A percentile compares a stretch with the other conserved stretches of the same genome.
Conservation (phyloP, 805 yeast genomes). For the Brettanomyces anomalus region DNA sequence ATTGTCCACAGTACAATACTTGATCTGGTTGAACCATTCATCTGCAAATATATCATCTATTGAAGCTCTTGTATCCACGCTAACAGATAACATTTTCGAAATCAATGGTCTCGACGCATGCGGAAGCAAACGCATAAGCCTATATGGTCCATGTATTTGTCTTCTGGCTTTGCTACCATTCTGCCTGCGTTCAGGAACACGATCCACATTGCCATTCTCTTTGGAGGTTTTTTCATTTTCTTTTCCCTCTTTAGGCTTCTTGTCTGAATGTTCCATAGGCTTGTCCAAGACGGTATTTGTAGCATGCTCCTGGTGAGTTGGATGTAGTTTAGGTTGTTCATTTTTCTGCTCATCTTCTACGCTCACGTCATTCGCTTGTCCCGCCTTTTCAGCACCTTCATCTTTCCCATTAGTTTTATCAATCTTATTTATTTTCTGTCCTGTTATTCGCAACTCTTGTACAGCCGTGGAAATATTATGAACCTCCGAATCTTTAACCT, state of each 20-base stretch:
- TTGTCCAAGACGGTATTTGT: not conserved
- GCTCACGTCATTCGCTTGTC: slow-evolving; percentile 5
- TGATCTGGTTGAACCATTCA: slow-evolving; percentile 61
- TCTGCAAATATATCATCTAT: slow-evolving; percentile 57
- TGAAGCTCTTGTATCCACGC: slow-evolving; percentile 54
- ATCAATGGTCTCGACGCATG: slow-evolving; percentile 76
- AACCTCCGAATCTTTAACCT: not conserved
- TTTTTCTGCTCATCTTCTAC: not conserved
- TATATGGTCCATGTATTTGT: slow-evolving; percentile 74
- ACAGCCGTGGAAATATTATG: too few relatives aligned
- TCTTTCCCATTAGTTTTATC: not conserved
- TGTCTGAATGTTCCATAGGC: not conserved
- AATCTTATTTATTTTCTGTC: not conserved
- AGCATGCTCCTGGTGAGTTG: not conserved
- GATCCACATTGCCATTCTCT: slow-evolving; percentile 4
- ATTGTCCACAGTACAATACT: slow-evolving; percentile 46
- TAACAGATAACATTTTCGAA: slow-evolving; percentile 55
- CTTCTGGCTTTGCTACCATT: slow-evolving; percentile 27
- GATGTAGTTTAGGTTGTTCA: not conserved
- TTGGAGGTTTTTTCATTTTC: not conserved
- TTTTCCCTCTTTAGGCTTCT: not conserved
- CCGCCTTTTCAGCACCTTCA: not conserved
- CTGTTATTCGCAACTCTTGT: too few relatives aligned
- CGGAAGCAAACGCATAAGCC: slow-evolving; percentile 72
- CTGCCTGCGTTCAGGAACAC: slow-evolving; percentile 28